Conservation (phyloP, 129 eudicot genomes). For the Gnaphalium uliginosum region DNA sequence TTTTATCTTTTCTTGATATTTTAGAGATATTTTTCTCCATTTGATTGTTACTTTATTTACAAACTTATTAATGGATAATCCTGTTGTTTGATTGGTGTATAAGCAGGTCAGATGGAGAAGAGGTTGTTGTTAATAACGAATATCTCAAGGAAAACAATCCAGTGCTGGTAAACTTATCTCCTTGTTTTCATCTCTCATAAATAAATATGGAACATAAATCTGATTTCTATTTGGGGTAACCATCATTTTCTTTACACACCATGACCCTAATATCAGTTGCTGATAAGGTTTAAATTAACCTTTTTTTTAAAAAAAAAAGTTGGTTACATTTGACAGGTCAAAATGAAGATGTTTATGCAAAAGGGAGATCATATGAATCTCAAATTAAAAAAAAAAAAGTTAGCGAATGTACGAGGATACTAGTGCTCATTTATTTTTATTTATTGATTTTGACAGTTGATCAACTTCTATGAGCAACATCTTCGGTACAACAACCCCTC, state of each 20-base stretch:
- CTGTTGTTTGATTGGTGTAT: conserved; percentile 16
- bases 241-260: background rate
- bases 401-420: background rate
- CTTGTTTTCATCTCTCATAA: conserved; percentile 2
- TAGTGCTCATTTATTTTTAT: background rate
- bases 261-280: background rate
- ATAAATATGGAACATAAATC: background rate
- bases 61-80: background rate
- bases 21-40: background rate
- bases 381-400: background rate
- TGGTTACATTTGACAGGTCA: background rate
- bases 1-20: background rate
- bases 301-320: background rate
- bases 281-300: background rate
- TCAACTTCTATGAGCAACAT: conserved; percentile 77
- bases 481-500: conserved; percentile 56
- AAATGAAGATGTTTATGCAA: background rate
- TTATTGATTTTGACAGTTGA: conserved; percentile 51
- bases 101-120: conserved; percentile 79
- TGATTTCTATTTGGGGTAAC: conserved; percentile 7
- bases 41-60: background rate
- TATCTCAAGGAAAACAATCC: conserved; percentile 77
- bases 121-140: conserved; percentile 76
- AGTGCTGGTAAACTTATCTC: conserved; percentile 49
- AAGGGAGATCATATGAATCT: background rate